phyloP scores from a whole-genome alignment of 2,329 filamentous ascomycete genomes.

The Arthrobotrys sphaeroides region DNA sequence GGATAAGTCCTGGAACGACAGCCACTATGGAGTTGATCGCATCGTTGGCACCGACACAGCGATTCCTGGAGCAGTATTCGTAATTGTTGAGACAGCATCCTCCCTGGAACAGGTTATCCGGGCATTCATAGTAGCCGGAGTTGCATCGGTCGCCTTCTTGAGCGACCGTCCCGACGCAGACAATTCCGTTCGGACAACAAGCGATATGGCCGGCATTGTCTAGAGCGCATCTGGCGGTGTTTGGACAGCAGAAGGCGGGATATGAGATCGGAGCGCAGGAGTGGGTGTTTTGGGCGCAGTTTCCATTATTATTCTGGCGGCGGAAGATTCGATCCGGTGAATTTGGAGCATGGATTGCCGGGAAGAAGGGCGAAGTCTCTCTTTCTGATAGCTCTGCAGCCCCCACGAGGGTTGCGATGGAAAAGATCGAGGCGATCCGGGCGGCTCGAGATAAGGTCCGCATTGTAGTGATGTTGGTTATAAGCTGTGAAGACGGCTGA shows the following conservation, averaged over 20 bases:
- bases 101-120: conserved; percentile 23
- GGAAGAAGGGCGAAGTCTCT: conserved; percentile 39
- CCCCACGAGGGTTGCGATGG: conserved; percentile 33
- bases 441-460: conserved; percentile 31
- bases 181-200: conserved; percentile 48
- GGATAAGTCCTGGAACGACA: conserved; percentile 37
- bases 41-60: conserved; percentile 40
- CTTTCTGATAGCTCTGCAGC: conserved; percentile 37
- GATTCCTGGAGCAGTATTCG: conserved; percentile 43
- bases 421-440: conserved; percentile 47
- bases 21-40: conserved; percentile 35
- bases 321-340: neutral
- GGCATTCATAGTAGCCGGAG: conserved; percentile 36
- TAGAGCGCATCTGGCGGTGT: conserved; percentile 31
- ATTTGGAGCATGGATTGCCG: conserved; percentile 23
- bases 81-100: conserved; percentile 45
- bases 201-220: conserved; percentile 49
- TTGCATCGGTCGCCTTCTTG: conserved; percentile 37
- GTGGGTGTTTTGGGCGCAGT: conserved; percentile 25
- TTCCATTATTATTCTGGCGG: conserved; percentile 40
- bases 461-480: conserved; percentile 7
- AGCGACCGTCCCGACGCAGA: conserved; percentile 42
- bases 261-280: conserved; percentile 51
- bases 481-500: neutral
- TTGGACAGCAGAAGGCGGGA: conserved; percentile 43